A percentile compares a stretch with the other conserved stretches of the same genome.
Conservation (phyloP, 139 green algal species). For the Chlorella sp. region DNA sequence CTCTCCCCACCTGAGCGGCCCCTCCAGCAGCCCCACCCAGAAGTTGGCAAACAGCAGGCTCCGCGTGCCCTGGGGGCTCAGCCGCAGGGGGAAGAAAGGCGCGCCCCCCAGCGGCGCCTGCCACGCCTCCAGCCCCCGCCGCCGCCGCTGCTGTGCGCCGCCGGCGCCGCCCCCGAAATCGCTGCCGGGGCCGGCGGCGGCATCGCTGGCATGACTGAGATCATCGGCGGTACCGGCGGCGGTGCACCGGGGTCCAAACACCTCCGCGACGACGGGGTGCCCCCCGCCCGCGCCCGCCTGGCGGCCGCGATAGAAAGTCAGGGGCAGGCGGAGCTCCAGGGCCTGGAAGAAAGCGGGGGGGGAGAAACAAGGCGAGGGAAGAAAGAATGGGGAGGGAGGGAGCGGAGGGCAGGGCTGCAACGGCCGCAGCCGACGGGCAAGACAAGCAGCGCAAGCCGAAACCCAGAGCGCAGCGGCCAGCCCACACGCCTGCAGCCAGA, state of each 20-base stretch:
- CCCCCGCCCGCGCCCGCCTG: not conserved
- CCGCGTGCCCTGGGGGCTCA: slow-evolving; percentile 29
- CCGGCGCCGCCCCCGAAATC: not conserved
- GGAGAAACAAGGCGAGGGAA: not conserved
- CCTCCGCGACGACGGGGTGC: not conserved
- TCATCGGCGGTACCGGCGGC: not conserved
- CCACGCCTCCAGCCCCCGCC: not conserved
- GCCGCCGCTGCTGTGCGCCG: slow-evolving; percentile 5
- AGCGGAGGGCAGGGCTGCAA: not conserved
- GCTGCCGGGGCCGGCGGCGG: not conserved
- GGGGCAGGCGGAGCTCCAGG: slow-evolving; percentile 30
- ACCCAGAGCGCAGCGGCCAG: not conserved
- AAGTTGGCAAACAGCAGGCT: slow-evolving; percentile 49
- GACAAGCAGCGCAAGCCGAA: not conserved
- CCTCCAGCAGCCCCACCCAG: slow-evolving; percentile 16
- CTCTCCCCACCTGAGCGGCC: slow-evolving; percentile 10
- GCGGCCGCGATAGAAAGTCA: slow-evolving; percentile 24
- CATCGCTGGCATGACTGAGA: not conserved
- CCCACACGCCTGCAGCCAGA: not conserved
- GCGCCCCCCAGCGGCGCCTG: not conserved
- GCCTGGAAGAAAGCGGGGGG: slow-evolving; percentile 9
- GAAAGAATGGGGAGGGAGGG: not conserved
- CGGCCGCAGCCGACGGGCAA: not conserved
- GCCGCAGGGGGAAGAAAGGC: slow-evolving; percentile 27
- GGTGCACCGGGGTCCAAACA: not conserved